phyloP scores from a whole-genome alignment of 2,329 filamentous ascomycete genomes.

The Colletotrichum lupini region DNA sequence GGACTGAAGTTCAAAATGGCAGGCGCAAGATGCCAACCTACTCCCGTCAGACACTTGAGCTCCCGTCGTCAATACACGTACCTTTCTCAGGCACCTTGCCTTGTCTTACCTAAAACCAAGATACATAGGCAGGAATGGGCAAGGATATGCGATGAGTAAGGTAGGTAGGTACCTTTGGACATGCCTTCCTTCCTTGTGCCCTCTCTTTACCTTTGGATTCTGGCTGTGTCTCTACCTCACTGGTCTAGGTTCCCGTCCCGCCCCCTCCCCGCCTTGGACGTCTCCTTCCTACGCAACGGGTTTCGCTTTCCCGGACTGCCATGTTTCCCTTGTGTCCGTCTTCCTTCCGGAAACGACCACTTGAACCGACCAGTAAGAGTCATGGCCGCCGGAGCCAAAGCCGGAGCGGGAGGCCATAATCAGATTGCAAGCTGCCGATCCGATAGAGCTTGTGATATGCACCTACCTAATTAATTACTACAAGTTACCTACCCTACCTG shows the following conservation, averaged over 20 bases:
- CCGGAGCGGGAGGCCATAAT: neutral
- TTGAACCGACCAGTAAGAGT: neutral
- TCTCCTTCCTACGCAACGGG: neutral
- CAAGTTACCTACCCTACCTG: neutral
- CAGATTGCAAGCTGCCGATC: neutral
- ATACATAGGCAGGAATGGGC: constrained; percentile 1
- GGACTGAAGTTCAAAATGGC: neutral
- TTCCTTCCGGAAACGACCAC: neutral
- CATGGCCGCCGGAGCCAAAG: neutral
- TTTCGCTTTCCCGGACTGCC: neutral
- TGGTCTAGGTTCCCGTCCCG: neutral
- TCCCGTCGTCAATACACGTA: neutral
- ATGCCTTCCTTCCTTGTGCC: constrained; percentile 4
- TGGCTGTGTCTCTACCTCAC: neutral
- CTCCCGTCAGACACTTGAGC: neutral
- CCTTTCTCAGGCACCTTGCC: no score
- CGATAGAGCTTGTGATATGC: neutral
- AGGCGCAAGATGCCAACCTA: neutral
- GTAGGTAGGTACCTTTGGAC: neutral
- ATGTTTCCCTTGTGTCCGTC: neutral
- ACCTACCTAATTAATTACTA: neutral
- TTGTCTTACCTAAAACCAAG: neutral
- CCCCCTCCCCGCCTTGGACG: neutral
- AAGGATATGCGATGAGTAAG: constrained; percentile 6
- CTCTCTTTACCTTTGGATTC: neutral